Evolutionary conservation across 2,329 filamentous ascomycete genomes (phyloP).

Genomic region (Venturia nashicola): DNA sequence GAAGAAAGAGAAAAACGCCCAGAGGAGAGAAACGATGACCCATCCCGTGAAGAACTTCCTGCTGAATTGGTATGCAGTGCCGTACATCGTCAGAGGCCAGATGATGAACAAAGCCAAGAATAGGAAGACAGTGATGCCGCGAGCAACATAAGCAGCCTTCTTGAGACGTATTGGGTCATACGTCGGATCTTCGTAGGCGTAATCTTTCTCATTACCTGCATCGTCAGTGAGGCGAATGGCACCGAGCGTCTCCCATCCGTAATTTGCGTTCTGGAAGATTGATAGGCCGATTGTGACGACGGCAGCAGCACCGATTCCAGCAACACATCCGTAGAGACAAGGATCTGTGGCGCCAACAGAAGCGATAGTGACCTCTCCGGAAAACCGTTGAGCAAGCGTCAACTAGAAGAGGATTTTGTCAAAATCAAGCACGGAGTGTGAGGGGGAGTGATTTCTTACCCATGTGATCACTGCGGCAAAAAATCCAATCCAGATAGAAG

Average conservation of each 20-base stretch:
- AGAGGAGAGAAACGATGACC: slow-evolving; percentile 3
- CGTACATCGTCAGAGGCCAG: slow-evolving; percentile 13
- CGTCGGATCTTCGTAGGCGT: slow-evolving; percentile 2
- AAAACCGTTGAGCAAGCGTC: slow-evolving; percentile 1
- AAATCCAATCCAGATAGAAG: slow-evolving; percentile 5
- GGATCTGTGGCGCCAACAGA: slow-evolving; percentile 4
- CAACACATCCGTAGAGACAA: not conserved
- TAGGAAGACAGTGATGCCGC: slow-evolving; percentile 1
- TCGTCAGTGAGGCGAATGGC: slow-evolving; percentile 15
- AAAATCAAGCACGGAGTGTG: not conserved
- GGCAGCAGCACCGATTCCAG: not conserved
- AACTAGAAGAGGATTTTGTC: not conserved
- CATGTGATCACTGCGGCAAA: slow-evolving; percentile 4
- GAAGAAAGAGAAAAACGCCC: slow-evolving; percentile 5
- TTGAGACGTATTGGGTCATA: not conserved
- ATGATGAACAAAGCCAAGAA: slow-evolving; percentile 8
- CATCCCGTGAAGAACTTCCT: slow-evolving; percentile 7
- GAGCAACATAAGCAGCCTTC: slow-evolving; percentile 3
- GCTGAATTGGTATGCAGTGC: slow-evolving; percentile 7
- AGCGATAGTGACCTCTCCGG: not conserved
- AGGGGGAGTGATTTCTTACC: not conserved
- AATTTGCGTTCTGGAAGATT: slow-evolving; percentile 20
- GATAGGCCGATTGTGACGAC: slow-evolving; percentile 19
- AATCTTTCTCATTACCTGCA: slow-evolving; percentile 2
- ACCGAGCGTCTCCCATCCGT: slow-evolving; percentile 28